Evolutionary conservation across 2,329 filamentous ascomycete species (phyloP).

Genomic region (Arthrobotrys sphaeroides): DNA sequence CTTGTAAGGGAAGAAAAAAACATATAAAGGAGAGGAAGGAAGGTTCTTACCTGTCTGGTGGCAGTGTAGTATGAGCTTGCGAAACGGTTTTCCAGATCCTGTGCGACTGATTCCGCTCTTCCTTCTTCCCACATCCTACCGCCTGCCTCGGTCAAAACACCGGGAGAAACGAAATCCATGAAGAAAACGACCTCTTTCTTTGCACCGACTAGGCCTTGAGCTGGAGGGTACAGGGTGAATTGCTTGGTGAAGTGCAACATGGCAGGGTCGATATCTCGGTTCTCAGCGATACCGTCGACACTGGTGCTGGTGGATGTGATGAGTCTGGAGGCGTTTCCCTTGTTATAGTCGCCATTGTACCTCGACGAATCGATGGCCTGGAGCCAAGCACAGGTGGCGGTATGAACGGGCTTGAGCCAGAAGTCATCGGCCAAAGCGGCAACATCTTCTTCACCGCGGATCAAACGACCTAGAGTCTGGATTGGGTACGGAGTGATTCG

Average conservation of each 20-base stretch:
- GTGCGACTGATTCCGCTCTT: conserved; percentile 30
- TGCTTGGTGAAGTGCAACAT: conserved; percentile 53
- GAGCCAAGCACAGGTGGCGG: conserved; percentile 51
- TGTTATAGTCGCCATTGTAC: conserved; percentile 48
- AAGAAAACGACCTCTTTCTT: conserved; percentile 52
- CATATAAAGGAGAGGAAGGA: conserved; percentile 17
- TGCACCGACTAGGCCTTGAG: conserved; percentile 24
- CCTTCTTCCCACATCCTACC: conserved; percentile 47
- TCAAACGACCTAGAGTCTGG: conserved; percentile 50
- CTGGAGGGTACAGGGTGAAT: conserved; percentile 46
- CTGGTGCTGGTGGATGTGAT: conserved; percentile 28
- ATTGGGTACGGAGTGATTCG: conserved; percentile 46
- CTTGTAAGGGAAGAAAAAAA: not conserved
- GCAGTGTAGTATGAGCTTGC: conserved; percentile 44
- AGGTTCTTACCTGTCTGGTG: conserved; percentile 49
- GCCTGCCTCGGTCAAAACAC: conserved; percentile 48
- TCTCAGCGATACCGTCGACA: conserved; percentile 51
- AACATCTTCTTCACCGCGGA: conserved; percentile 48
- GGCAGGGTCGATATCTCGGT: conserved; percentile 47
- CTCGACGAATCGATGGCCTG: conserved; percentile 52
- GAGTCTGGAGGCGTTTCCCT: conserved; percentile 45
- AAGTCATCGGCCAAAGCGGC: conserved; percentile 45
- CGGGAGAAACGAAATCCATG: conserved; percentile 51
- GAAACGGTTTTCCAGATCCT: conserved; percentile 32
- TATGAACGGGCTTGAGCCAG: conserved; percentile 52